Base-by-base conservation (phyloP, 2,329 filamentous ascomycete genomes). In the Ophiosphaerella narmari region DNA sequence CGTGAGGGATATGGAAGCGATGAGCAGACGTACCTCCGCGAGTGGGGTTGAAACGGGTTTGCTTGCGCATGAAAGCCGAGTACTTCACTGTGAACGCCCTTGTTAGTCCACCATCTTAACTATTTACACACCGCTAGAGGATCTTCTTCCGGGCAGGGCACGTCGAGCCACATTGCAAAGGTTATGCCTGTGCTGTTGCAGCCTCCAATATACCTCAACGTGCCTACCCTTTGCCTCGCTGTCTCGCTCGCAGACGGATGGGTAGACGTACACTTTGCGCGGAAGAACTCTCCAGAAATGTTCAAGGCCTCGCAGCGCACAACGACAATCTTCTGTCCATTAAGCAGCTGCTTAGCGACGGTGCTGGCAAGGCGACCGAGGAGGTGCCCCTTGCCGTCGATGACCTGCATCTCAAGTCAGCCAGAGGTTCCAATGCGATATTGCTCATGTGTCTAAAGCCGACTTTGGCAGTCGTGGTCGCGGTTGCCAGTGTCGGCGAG, bases 221-320 rank as follows among this genome's bases (percentile, higher is more conserved):
- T 8, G 26, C 26, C 26, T 29, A 4, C 26, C 55, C 52, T 44
- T 54, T 37, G 43, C 48, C 26, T 55, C 52, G 49, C 47, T 53
- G 12, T 11, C 16, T 42, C 36, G 48, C 46, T 56, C 45, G 43
- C 37, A 18, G 29, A 52, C 47, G 56, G 52, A 54, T 53, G 59
- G 52, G 52, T 55, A 62, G 75, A 96, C 93, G 81, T 96, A 99
- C 94, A 89, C 89, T 99, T 99, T 71, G 93, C 88, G 80, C 94
- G 91, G 90, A 99, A 99, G 90, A 99, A 99, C 86, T 97, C 94
- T 83, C 94, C 94, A 71, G 94, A 99, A 86, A 99, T 99, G 88
- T 99, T 99, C 80, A 99, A 87, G 74, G 91, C 91, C 84, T 99
- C 94, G 82, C 90, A 95, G 85, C 94, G 91, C 78, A 99, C 94